Conservation (phyloP, 768 basidiomycete genomes). For the Boletus reticuloceps region DNA sequence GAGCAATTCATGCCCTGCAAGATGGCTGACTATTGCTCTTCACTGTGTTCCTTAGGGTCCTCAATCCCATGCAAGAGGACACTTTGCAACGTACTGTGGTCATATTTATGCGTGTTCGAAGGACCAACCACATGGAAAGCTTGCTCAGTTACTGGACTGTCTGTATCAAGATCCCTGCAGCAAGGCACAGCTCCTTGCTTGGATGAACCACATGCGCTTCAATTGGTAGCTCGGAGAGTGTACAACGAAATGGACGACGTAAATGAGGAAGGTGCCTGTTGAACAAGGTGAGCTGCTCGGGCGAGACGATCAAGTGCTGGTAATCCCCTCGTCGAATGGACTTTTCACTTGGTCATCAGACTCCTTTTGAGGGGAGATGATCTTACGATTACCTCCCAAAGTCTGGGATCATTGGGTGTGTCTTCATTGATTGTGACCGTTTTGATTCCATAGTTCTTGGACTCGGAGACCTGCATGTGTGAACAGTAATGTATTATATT, state of each 20-base stretch:
- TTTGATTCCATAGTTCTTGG: background rate
- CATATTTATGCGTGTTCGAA: background rate
- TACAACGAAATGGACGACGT: too few species aligned
- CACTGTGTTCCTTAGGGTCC: background rate
- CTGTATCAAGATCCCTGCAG: background rate
- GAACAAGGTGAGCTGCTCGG: too few species aligned
- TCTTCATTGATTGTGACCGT: background rate
- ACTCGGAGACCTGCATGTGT: background rate
- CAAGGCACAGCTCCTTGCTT: background rate
- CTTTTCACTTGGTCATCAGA: too few species aligned
- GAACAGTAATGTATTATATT: background rate
- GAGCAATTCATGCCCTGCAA: background rate
- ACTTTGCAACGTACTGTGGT: too few species aligned
- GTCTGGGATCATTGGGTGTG: background rate
- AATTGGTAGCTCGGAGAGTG: background rate
- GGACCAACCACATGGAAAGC: background rate
- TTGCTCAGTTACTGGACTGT: background rate
- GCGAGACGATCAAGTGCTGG: too few species aligned
- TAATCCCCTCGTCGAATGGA: too few species aligned
- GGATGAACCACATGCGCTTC: background rate
- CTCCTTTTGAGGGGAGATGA: too few species aligned
- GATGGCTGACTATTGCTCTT: background rate
- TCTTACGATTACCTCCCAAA: background rate
- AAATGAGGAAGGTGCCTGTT: too few species aligned
- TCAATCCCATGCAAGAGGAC: background rate